Evolutionary conservation across 176 grass and related monocot genomes (phyloP).

Genomic region (Poa pratensis): DNA sequence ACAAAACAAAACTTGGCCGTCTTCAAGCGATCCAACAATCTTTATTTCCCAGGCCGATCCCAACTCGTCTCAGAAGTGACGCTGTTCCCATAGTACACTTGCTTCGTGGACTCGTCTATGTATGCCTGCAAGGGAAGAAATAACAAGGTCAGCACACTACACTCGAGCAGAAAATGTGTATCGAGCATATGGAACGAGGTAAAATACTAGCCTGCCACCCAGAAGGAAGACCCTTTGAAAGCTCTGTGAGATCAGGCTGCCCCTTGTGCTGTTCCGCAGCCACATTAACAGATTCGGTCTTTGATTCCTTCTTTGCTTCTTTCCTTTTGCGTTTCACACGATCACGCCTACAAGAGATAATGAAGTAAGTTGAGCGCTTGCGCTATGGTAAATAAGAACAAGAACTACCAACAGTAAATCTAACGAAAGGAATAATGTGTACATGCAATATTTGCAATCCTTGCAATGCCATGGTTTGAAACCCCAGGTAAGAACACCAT

Average conservation of each 20-base stretch:
- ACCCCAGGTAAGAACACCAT: background rate
- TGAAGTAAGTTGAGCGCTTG: background rate
- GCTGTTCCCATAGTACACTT: slow-evolving; percentile 89
- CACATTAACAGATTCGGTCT: slow-evolving; percentile 13
- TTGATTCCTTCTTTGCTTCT: slow-evolving; percentile 48
- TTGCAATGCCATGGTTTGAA: background rate
- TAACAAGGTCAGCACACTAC: background rate
- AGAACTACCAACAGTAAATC: background rate
- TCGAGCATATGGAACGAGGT: background rate
- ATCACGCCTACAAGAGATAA: slow-evolving; percentile 64
- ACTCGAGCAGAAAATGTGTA: background rate
- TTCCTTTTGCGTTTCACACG: slow-evolving; percentile 82
- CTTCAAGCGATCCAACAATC: background rate
- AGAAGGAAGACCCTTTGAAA: slow-evolving; percentile 85
- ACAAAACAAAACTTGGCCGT: slow-evolving; percentile 37
- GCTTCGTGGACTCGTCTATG: slow-evolving; percentile 75
- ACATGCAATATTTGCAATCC: background rate
- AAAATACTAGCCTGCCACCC: slow-evolving; percentile 75
- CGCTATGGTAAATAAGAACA: background rate
- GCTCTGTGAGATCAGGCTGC: slow-evolving; percentile 61
- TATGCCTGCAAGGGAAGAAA: slow-evolving; percentile 55
- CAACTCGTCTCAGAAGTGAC: slow-evolving; percentile 75
- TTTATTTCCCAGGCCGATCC: slow-evolving; percentile 59
- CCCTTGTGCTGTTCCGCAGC: slow-evolving; percentile 46
- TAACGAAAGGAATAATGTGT: background rate